Evolutionary conservation across 179 eudicot genomes (phyloP), one percentile per base, ranked within the genome.

Genomic region (Heliamphora pulchella): DNA sequence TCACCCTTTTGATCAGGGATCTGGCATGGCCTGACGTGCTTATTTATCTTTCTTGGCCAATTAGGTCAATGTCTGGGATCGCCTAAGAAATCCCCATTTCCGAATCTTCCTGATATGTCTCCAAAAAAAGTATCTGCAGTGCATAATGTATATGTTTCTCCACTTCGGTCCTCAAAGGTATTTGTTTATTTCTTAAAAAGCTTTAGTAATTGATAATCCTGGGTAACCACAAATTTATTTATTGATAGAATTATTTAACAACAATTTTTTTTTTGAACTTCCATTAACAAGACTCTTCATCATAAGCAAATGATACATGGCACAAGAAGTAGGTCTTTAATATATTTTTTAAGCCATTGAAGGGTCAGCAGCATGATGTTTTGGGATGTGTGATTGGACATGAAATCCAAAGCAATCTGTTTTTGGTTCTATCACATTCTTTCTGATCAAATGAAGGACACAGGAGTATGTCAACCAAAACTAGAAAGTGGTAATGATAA

Each of bases 21-120:
- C 31, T 0, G 59, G 10, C 48, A 13, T 71, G 31, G 73, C 51
- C 13, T 78, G 71, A 68, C 22, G 18, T 78, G n/a, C n/a, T 47
- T 39, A 68, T 59, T 48, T 82, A 41, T 44, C 68, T 77, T 83
- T 54, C 77, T 81, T 84, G 79, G 54, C 77, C 58, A 77, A 83
- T 81, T 75, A 96, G 99, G 85, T 87, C 94, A 84, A 83, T 84
- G 91, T 81, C 97, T 96, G 57, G 90, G 85, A 77, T 96, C 99
- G 74, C 98, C 98, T 1, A 94, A 85, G 84, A 18, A 89, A 83
- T 90, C 97, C 43, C 72, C 91, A 55, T 94, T 96, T 82, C 97
- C 99, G 41, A 91, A 88, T 81, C 93, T 96, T 71, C 99, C 99
- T 61, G 98, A 96, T 77, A 94, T 94, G 98, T 96, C 99, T 44